A percentile compares a stretch with the other conserved stretches of the same genome.
phyloP scores from a whole-genome alignment of 306 rosid species.

The Canavalia ensiformis region DNA sequence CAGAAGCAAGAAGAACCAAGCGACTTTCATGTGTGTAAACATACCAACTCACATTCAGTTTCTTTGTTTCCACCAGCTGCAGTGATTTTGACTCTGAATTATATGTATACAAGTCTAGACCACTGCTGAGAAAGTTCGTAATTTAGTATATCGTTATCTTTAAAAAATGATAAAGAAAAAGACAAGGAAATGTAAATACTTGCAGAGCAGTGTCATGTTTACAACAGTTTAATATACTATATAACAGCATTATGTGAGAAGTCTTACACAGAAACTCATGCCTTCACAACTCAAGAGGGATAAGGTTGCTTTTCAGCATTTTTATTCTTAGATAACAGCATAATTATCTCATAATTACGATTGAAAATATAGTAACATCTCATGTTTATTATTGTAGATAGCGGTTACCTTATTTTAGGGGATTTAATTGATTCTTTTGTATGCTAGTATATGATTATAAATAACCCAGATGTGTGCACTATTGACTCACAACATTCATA shows the following conservation, averaged over 20 bases:
- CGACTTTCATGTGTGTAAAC: slow-evolving; percentile 99
- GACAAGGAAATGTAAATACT: neutral
- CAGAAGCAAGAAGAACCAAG: slow-evolving; percentile 96
- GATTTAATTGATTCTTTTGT: no score
- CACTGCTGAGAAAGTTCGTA: slow-evolving; percentile 62
- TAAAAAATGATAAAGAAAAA: slow-evolving; percentile 7
- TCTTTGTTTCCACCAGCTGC: slow-evolving; percentile 87
- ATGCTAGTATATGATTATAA: no score
- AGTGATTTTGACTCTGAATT: slow-evolving; percentile 73
- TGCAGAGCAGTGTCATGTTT: neutral
- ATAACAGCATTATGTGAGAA: slow-evolving; percentile 34
- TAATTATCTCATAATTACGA: no score
- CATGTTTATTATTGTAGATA: no score
- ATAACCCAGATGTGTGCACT: no score
- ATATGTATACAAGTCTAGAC: slow-evolving; percentile 88
- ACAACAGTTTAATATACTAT: slow-evolving; percentile 29
- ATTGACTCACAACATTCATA: no score
- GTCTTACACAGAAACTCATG: slow-evolving; percentile 3
- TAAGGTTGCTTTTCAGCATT: slow-evolving; percentile 18
- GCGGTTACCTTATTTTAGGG: no score
- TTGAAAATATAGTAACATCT: no score
- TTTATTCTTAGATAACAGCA: no score
- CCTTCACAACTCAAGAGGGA: slow-evolving; percentile 22
- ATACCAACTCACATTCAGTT: slow-evolving; percentile 87
- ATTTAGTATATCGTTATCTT: slow-evolving; percentile 41